Evolutionary conservation across 192 early-diverging fungal species (phyloP).

Genomic region (Rhizophagus prolifer): DNA sequence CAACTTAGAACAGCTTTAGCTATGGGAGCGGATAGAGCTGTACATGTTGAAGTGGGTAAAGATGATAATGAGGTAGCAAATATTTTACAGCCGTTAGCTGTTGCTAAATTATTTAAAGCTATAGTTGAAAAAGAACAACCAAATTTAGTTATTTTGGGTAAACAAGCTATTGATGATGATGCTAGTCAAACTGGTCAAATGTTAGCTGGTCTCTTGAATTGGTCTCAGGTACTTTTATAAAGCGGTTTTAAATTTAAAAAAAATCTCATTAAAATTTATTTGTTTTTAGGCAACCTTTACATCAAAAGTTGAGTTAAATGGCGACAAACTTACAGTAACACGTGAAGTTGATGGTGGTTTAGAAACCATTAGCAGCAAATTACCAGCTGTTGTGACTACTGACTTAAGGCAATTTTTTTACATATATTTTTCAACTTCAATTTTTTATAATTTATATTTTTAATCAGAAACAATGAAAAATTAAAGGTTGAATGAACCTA

Average conservation of each 20-base stretch:
- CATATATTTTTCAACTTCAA: neutral
- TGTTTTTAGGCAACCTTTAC: conserved; percentile 87
- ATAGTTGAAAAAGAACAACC: conserved; percentile 88
- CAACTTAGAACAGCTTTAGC: conserved; percentile 94
- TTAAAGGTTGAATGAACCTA: conserved; percentile 85
- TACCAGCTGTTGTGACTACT: conserved; percentile 94
- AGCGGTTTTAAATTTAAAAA: too few relatives aligned
- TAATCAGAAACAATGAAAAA: neutral
- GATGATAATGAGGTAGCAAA: conserved; percentile 36
- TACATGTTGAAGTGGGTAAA: conserved; percentile 87
- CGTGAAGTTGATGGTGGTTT: conserved; percentile 98
- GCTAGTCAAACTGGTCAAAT: conserved; percentile 97
- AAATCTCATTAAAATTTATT: neutral
- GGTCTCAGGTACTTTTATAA: conserved; percentile 72
- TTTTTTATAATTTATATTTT: conserved; percentile 20
- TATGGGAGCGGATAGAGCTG: conserved; percentile 94
- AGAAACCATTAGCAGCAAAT: conserved; percentile 78
- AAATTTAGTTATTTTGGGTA: conserved; percentile 92
- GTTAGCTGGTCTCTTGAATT: conserved; percentile 91
- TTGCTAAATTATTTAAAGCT: conserved; percentile 93
- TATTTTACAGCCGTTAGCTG: conserved; percentile 79
- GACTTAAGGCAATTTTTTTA: conserved; percentile 72
- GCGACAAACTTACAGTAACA: conserved; percentile 74
- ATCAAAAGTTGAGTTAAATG: conserved; percentile 84
- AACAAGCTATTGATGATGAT: conserved; percentile 99